phyloP scores from a whole-genome alignment of 2,329 filamentous ascomycete genomes.

The Arthrobotrys entomopaga region DNA sequence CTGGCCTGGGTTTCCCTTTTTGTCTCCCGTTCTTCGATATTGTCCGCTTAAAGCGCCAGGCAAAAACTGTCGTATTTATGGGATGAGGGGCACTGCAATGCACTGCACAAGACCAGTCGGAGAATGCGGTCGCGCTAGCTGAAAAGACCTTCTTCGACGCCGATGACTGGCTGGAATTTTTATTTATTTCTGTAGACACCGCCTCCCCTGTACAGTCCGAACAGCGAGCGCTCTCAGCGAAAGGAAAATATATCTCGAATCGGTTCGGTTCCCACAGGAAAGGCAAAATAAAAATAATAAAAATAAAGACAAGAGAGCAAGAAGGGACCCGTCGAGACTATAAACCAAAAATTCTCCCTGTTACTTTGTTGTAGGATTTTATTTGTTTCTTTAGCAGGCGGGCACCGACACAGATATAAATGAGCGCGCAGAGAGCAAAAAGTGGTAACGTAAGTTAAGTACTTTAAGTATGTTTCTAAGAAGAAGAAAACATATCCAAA shows the following conservation, averaged over 20 bases:
- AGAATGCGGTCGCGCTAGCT: constrained; percentile 51
- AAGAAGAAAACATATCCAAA: neutral
- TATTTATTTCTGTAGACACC: constrained; percentile 52
- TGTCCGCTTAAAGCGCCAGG: constrained; percentile 16
- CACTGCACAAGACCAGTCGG: constrained; percentile 41
- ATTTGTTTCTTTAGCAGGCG: neutral
- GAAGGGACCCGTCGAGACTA: constrained; percentile 18
- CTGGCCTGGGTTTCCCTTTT: constrained; percentile 32
- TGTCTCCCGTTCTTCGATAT: constrained; percentile 23
- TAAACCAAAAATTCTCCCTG: constrained; percentile 20
- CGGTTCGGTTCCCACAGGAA: neutral
- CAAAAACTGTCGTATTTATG: constrained; percentile 34
- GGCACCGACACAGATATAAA: constrained; percentile 37
- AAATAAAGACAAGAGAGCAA: constrained; percentile 8
- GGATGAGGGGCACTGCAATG: constrained; percentile 42
- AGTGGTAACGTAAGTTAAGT: too few species aligned
- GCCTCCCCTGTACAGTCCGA: constrained; percentile 43
- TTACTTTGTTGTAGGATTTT: neutral
- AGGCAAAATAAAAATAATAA: constrained; percentile 26
- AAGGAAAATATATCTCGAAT: neutral
- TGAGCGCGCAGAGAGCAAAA: too few species aligned
- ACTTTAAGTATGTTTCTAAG: neutral
- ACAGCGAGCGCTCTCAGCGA: constrained; percentile 25
- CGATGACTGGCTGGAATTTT: constrained; percentile 46
- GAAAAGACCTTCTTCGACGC: constrained; percentile 33